Percentiles rank a stretch among this genome's conserved stretches.
phyloP scores from a whole-genome alignment of 2,329 filamentous ascomycete species.

The Hypoxylon sp. region DNA sequence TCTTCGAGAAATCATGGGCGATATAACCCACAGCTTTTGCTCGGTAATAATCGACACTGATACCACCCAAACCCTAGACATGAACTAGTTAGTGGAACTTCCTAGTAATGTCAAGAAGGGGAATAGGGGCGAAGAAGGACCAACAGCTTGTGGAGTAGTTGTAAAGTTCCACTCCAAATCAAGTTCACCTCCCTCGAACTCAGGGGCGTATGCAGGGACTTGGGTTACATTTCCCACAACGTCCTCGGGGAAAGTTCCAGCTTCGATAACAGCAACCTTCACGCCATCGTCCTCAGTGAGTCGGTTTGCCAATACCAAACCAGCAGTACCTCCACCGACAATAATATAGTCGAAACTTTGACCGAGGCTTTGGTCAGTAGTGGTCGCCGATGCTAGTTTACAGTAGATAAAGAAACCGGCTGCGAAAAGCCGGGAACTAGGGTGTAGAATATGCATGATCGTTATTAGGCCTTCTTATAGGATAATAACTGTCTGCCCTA shows the following conservation, averaged over 20 bases:
- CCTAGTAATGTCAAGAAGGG: background rate
- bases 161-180: slow-evolving; percentile 49
- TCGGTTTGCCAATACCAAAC: slow-evolving; percentile 55
- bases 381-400: background rate
- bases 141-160: slow-evolving; percentile 46
- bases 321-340: slow-evolving; percentile 58
- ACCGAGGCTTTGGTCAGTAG: background rate
- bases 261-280: slow-evolving; percentile 59
- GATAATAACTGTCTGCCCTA: background rate
- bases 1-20: background rate
- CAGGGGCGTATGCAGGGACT: slow-evolving; percentile 41
- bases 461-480: background rate
- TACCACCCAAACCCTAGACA: slow-evolving; percentile 26
- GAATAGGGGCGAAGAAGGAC: background rate
- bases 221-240: slow-evolving; percentile 36
- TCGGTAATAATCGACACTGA: slow-evolving; percentile 43
- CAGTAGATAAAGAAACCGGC: background rate
- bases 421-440: slow-evolving; percentile 1
- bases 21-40: slow-evolving; percentile 39
- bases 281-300: slow-evolving; percentile 53
- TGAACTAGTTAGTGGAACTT: slow-evolving; percentile 11
- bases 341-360: slow-evolving; percentile 46
- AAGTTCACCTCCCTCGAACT: slow-evolving; percentile 21
- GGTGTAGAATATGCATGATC: background rate
- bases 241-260: slow-evolving; percentile 55